Base-by-base conservation (phyloP, 257 asterid genomes). In the Solanum neorickii region DNA sequence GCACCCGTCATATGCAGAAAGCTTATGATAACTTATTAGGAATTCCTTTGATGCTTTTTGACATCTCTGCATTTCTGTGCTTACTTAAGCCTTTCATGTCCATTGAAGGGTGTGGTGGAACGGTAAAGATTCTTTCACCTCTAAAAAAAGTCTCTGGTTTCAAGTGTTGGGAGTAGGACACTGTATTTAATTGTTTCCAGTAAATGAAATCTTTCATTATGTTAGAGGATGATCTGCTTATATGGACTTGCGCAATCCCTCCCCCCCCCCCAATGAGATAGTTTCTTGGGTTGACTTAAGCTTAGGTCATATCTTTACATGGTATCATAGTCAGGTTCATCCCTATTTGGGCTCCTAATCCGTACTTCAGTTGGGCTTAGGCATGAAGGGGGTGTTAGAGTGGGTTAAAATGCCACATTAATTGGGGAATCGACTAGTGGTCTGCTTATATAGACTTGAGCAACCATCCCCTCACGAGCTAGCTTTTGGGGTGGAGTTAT, bases 271-370 rank as follows among this genome's bases (percentile, higher is more conserved):
- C 33, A 31, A 56, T 0, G 12, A 56, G 65, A 56, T 56, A 56
- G 0, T 11, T 56, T 56, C n/a, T 56, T 56, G 5, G 12, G 3
- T 56, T 56, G 65, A 56, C 12, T 20, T 56, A 7, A 2, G 25
- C 65, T 11, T 18, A 56, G 65, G n/a, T 56, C 25, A 3, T 56
- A 56, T 56, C 2, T 20, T 56, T 56, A 56, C 25, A 56, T 56
- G 5, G 65, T 56, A 56, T 20, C 65, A 56, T 1, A 0, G 11
- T 56, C 2, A 7, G 25, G 25, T 7, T 0, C 1, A 56, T 56
- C 25, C 11, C 0, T 0, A 1, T 56, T 7, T 56, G 65, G 0
- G 65, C n/a, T 56, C 25, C 25, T 1, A 2, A 4, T 7, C 3
- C n/a, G 7, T 2, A 1, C 65, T 56, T 56, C 65, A 56, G 10